These are phyloP conservation scores for Fusarium humuli DNA, from an alignment of 2,329 filamentous ascomycete species.

Conservation along the genomic window DNA sequence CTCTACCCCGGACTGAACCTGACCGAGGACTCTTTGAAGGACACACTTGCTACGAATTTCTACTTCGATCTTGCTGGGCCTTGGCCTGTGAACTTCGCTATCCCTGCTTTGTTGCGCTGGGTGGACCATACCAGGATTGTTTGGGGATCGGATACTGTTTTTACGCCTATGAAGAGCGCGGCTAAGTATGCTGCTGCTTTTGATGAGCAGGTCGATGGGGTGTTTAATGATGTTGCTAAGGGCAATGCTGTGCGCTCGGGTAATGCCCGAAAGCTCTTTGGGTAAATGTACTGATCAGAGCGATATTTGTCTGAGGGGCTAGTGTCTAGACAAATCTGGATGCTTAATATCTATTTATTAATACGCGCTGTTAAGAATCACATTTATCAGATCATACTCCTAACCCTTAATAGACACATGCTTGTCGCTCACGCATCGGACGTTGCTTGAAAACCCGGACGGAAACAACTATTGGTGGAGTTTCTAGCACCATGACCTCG, in stretches of 20 bases:
- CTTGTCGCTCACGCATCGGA: neutral
- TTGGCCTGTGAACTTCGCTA: constrained; percentile 16
- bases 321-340: too few species aligned
- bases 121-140: constrained; percentile 16
- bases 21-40: constrained; percentile 17
- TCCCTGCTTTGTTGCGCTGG: constrained; percentile 18
- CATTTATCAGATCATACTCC: neutral
- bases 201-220: constrained; percentile 11
- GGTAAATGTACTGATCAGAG: neutral
- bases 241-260: constrained; percentile 12
- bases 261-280: constrained; percentile 9
- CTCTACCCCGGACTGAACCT: constrained; percentile 15
- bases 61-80: constrained; percentile 21
- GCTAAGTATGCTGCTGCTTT: constrained; percentile 17
- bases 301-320: too few species aligned
- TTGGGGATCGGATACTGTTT: constrained; percentile 26
- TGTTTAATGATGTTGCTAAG: neutral
- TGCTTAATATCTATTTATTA: too few species aligned
- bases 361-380: too few species aligned
- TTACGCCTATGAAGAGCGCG: constrained; percentile 10
- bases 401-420: neutral
- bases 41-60: neutral
- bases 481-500: neutral
- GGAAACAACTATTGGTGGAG: constrained; percentile 9
- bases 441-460: neutral